Evolutionary conservation across 2,329 filamentous ascomycete genomes (phyloP).

Genomic region (Fusarium multiceps): DNA sequence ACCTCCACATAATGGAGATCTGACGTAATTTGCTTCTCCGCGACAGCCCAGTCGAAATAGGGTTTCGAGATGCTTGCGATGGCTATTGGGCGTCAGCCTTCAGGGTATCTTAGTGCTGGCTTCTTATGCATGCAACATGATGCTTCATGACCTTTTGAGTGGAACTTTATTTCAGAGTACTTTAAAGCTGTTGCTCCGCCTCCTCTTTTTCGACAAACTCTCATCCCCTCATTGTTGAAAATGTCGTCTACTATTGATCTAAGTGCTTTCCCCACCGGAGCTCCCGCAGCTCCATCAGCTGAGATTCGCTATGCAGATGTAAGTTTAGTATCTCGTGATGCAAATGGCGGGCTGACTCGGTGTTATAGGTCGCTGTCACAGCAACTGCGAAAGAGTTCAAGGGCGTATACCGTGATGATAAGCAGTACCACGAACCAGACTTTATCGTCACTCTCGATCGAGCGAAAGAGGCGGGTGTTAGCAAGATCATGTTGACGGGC

Average conservation of each 20-base stretch:
- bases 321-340: not conserved
- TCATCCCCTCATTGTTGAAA: slow-evolving; percentile 9
- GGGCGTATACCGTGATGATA: slow-evolving; percentile 61
- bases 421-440: slow-evolving; percentile 60
- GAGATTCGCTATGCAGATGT: slow-evolving; percentile 46
- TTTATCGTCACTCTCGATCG: slow-evolving; percentile 57
- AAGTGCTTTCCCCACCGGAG: slow-evolving; percentile 38
- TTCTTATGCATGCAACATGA: slow-evolving; percentile 33
- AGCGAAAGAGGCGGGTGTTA: slow-evolving; percentile 54
- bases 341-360: slow-evolving; percentile 1
- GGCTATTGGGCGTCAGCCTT: slow-evolving; percentile 21
- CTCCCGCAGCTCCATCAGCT: slow-evolving; percentile 33
- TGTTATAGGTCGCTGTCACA: slow-evolving; percentile 51
- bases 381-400: slow-evolving; percentile 58
- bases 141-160: slow-evolving; percentile 34
- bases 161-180: slow-evolving; percentile 34
- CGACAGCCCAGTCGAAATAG: slow-evolving; percentile 22
- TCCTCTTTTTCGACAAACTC: slow-evolving; percentile 18
- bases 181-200: slow-evolving; percentile 16
- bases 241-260: slow-evolving; percentile 41
- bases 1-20: slow-evolving; percentile 33
- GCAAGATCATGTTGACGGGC: slow-evolving; percentile 56
- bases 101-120: slow-evolving; percentile 20
- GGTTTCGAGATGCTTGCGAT: slow-evolving; percentile 19
- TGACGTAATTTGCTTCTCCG: slow-evolving; percentile 39